Base-by-base conservation (phyloP, 2,329 filamentous ascomycete species). In the Xylariaceae sp. region DNA sequence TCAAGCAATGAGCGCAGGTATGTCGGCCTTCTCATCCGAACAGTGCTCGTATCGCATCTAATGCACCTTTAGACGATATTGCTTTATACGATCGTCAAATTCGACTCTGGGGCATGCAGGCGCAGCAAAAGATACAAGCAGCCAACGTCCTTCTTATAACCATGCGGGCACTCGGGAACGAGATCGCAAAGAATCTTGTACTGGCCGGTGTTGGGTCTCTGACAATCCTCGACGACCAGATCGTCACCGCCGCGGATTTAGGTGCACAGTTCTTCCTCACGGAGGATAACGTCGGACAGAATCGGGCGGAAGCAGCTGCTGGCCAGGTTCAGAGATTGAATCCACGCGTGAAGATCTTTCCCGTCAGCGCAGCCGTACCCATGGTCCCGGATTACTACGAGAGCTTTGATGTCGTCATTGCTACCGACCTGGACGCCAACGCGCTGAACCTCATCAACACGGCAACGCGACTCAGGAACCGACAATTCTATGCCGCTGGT, bases 11-110 rank as follows among this genome's bases (percentile, higher is more conserved):
- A 70, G 64, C 54, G 66, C 68, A 56, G 70, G 70, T 71, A 61
- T 51, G 54, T 31, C 22, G 33, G 32, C 22, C 11, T 36, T 50
- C 39, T 35, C 39, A 30, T 42, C 39, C 19, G 51, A 33, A 11
- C 18, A 31, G 32, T 32, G 27, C 36, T 31, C 33, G 5, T 36
- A 48, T 33, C 19, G 18, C 18, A 11, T n/a, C 49, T 62, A 59
- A 62, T 40, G 14, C 15, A 27, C 39, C 11, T 15, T 18, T 52
- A 89, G 94, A 97, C 70, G 94, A 99, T 66, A 95, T 97, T 63
- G 94, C 92, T 12, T 83, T 97, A 6, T 99, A 99, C 68, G 94
- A 99, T 71, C 86, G 94, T 44, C 94, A 99, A 68, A 96, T 99
- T 63, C 87, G 94, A 47, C 83, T 99, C 30, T 99, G 94, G 94